Evolutionary conservation across 768 basidiomycete genomes (phyloP).

Genomic region (Leccinellum rugosiceps): DNA sequence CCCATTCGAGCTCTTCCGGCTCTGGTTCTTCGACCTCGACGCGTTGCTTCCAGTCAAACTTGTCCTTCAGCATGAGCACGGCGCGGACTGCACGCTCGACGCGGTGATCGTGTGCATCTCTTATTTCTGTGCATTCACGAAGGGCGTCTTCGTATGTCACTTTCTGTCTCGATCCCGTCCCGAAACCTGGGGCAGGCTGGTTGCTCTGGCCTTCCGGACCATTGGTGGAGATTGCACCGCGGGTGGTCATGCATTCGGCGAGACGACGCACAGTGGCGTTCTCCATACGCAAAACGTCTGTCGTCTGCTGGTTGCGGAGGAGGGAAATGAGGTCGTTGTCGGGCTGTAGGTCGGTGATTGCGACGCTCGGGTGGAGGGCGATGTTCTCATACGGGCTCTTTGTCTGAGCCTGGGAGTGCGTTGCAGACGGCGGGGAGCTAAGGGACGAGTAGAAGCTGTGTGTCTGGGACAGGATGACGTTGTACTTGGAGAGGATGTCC

Average conservation of each 20-base stretch:
- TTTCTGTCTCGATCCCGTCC: slow-evolving; percentile 19
- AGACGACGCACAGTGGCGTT: slow-evolving; percentile 70
- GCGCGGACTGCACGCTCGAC: slow-evolving; percentile 79
- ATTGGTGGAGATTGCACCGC: slow-evolving; percentile 43
- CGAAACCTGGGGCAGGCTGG: slow-evolving; percentile 26
- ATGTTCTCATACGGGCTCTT: slow-evolving; percentile 56
- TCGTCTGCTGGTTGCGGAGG: slow-evolving; percentile 76
- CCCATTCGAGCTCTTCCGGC: slow-evolving; percentile 75
- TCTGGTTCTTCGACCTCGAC: slow-evolving; percentile 77
- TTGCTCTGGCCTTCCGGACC: slow-evolving; percentile 42
- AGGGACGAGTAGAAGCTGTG: slow-evolving; percentile 72
- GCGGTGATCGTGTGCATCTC: slow-evolving; percentile 67
- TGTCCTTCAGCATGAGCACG: slow-evolving; percentile 72
- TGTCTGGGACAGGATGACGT: slow-evolving; percentile 77
- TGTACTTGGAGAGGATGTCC: slow-evolving; percentile 84
- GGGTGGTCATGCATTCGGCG: slow-evolving; percentile 61
- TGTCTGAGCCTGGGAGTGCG: slow-evolving; percentile 8
- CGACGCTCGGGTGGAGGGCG: slow-evolving; percentile 58
- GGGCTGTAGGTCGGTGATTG: slow-evolving; percentile 61
- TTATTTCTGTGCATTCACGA: slow-evolving; percentile 62
- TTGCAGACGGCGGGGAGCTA: slow-evolving; percentile 34
- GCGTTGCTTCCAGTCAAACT: slow-evolving; percentile 80
- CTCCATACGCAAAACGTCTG: slow-evolving; percentile 69
- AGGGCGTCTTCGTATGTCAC: slow-evolving; percentile 56
- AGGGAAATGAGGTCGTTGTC: slow-evolving; percentile 73